These are phyloP conservation scores for Suhomyces bribrorum DNA, from an alignment of 1,139 yeast species.

Conservation along the genomic window DNA sequence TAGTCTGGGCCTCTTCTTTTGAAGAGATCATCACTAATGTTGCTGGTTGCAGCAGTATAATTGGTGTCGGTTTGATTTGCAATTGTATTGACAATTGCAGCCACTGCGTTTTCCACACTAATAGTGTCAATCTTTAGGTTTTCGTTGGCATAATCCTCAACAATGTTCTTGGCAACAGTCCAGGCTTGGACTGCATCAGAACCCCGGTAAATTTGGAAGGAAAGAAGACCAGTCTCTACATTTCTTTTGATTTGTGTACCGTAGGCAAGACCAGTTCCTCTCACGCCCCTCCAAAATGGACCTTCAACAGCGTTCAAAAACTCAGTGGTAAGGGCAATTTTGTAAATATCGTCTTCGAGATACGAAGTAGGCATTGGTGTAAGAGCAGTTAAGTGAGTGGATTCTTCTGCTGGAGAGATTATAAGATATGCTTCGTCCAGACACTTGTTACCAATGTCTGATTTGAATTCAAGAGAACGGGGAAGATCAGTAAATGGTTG, in stretches of 20 bases:
- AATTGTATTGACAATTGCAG: slow-evolving; percentile 68
- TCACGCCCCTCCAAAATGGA: slow-evolving; percentile 93
- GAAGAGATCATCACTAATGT: slow-evolving; percentile 65
- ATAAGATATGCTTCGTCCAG: slow-evolving; percentile 61
- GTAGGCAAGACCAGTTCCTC: slow-evolving; percentile 95
- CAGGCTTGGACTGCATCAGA: slow-evolving; percentile 79
- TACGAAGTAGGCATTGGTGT: slow-evolving; percentile 68
- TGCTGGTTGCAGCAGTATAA: slow-evolving; percentile 63
- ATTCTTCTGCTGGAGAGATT: slow-evolving; percentile 83
- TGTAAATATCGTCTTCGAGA: slow-evolving; percentile 65
- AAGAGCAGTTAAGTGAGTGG: slow-evolving; percentile 68
- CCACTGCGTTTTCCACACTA: slow-evolving; percentile 69
- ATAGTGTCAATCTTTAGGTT: slow-evolving; percentile 53
- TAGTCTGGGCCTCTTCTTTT: slow-evolving; percentile 68
- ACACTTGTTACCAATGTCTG: slow-evolving; percentile 58
- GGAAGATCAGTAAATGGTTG: slow-evolving; percentile 44
- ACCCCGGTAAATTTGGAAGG: slow-evolving; percentile 75
- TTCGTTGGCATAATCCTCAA: slow-evolving; percentile 62
- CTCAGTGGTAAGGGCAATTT: slow-evolving; percentile 72
- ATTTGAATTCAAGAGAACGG: slow-evolving; percentile 53
- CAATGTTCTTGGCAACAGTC: slow-evolving; percentile 64
- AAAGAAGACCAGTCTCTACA: slow-evolving; percentile 67
- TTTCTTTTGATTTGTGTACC: slow-evolving; percentile 69
- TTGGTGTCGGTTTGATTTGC: slow-evolving; percentile 66
- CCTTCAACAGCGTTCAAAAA: slow-evolving; percentile 90